Conservation (phyloP, 495 filamentous ascomycete genomes). For the Pseudoneurospora amorphoporcata region DNA sequence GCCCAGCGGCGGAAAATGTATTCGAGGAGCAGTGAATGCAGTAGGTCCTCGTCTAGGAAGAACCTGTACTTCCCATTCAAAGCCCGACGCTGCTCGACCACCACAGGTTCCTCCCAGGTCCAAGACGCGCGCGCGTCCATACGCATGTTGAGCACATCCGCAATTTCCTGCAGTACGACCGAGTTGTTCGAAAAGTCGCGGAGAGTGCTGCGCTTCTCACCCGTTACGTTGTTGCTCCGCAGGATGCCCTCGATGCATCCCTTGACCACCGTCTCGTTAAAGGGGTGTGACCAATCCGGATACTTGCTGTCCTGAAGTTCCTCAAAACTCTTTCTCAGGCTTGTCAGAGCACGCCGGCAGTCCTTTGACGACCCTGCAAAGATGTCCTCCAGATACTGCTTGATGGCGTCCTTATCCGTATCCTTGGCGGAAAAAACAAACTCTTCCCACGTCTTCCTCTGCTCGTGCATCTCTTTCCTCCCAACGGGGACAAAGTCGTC, state of each 20-base stretch:
- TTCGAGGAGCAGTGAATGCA: conserved; percentile 54
- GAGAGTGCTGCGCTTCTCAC: conserved; percentile 47
- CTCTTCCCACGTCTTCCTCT: conserved; percentile 46
- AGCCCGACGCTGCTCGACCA: conserved; percentile 38
- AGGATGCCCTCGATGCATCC: conserved; percentile 42
- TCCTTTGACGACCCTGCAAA: conserved; percentile 30
- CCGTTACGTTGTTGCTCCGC: conserved; percentile 45
- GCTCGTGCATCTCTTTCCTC: conserved; percentile 28
- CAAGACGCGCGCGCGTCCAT: conserved; percentile 47
- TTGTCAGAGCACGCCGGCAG: conserved; percentile 1
- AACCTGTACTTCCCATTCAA: conserved; percentile 59
- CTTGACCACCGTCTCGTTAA: conserved; percentile 10
- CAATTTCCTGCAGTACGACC: conserved; percentile 49
- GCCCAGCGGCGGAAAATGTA: conserved; percentile 42
- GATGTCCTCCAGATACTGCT: conserved; percentile 41
- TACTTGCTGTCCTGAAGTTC: conserved; percentile 9
- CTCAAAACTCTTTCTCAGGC: neutral
- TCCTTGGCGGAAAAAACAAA: conserved; percentile 30
- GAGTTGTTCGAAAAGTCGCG: conserved; percentile 49
- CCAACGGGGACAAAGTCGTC: conserved; percentile 11
- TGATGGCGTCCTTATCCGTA: conserved; percentile 24
- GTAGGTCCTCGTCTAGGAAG: conserved; percentile 58
- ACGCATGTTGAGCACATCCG: conserved; percentile 60
- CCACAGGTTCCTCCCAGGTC: conserved; percentile 38
- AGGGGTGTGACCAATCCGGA: conserved; percentile 6